Conservation (phyloP, 768 basidiomycete genomes). For the Kwoniella bestiolae region DNA sequence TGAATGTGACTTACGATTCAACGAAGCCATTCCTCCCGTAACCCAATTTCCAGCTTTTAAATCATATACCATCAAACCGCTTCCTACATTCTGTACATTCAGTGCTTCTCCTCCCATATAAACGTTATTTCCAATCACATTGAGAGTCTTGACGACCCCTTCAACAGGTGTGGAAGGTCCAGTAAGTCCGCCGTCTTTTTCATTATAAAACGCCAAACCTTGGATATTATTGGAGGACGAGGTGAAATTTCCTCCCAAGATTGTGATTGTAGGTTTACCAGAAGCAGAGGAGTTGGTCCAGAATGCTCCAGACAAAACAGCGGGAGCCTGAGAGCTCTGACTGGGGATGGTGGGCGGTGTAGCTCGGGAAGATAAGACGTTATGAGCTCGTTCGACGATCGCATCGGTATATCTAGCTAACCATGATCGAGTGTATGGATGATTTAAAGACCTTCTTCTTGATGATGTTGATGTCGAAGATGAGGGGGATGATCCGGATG, state of each 20-base stretch:
- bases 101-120: constrained; percentile 76
- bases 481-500: constrained; percentile 60
- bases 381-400: constrained; percentile 23
- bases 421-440: constrained; percentile 28
- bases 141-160: constrained; percentile 76
- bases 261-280: constrained; percentile 65
- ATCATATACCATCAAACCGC: constrained; percentile 80
- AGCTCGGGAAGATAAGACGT: constrained; percentile 60
- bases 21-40: constrained; percentile 64
- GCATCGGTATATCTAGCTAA: constrained; percentile 55
- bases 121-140: constrained; percentile 71
- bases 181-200: constrained; percentile 63
- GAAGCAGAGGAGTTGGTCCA: constrained; percentile 75
- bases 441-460: constrained; percentile 25
- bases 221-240: constrained; percentile 57
- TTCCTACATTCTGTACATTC: constrained; percentile 62
- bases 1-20: constrained; percentile 62
- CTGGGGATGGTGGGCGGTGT: constrained; percentile 67
- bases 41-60: constrained; percentile 70
- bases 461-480: constrained; percentile 44
- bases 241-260: constrained; percentile 90
- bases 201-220: constrained; percentile 71
- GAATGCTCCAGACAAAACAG: constrained; percentile 82
- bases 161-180: constrained; percentile 70
- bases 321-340: constrained; percentile 70